A percentile compares a stretch with the other conserved stretches of the same genome.
Conservation (phyloP, 2,329 filamentous ascomycete genomes). For the Alternaria infectoria region DNA sequence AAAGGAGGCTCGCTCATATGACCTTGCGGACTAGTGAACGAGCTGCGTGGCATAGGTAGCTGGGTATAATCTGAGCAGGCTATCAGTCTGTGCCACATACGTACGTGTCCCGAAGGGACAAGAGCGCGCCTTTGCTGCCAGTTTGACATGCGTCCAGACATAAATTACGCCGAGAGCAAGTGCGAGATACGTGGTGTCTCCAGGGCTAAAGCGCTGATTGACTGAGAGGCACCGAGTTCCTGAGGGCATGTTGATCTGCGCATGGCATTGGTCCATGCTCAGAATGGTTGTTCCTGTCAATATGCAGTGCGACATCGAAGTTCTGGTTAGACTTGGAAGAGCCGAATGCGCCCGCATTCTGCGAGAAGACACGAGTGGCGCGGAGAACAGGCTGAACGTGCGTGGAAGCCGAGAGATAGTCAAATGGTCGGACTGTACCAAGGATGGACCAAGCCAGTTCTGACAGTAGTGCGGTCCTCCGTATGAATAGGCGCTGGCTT, state of each 20-base stretch:
- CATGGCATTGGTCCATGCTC: slow-evolving; percentile 10
- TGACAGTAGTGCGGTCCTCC: neutral
- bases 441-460: neutral
- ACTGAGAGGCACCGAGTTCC: neutral
- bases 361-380: slow-evolving; percentile 6
- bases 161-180: neutral
- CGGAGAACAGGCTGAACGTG: neutral
- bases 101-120: neutral
- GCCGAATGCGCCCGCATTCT: slow-evolving; percentile 10
- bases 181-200: neutral
- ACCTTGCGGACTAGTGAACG: slow-evolving; percentile 21
- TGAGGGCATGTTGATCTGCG: slow-evolving; percentile 1
- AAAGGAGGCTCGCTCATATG: slow-evolving; percentile 3
- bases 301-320: slow-evolving; percentile 18
- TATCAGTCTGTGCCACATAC: slow-evolving; percentile 9
- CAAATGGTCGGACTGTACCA: neutral
- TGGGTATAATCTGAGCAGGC: neutral
- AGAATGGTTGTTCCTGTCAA: neutral
- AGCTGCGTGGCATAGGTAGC: slow-evolving; percentile 23
- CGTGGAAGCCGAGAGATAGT: neutral
- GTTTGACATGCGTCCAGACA: neutral
- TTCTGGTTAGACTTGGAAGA: slow-evolving; percentile 9
- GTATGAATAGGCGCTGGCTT: neutral
- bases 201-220: slow-evolving; percentile 3
- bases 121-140: slow-evolving; percentile 5